Base-by-base conservation (phyloP, 306 rosid genomes). In the Sicyos baderoa region DNA sequence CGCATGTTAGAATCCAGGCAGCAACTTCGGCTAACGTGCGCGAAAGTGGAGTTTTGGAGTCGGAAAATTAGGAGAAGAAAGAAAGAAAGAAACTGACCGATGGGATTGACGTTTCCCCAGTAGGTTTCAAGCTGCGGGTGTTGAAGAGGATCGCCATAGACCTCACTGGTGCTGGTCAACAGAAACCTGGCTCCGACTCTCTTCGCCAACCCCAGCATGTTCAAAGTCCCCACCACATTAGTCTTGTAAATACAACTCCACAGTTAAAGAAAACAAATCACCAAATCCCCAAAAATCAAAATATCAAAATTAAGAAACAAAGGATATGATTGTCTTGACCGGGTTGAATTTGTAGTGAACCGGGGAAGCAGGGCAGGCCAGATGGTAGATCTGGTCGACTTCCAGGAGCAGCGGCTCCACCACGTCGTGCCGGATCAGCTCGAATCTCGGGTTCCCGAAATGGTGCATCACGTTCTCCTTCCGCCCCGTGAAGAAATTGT, bases 81-180 rank as follows among this genome's bases (percentile, higher is more conserved):
- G 12, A 21, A 27, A 7, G 40, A 2, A n/a, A 0, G 23, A 1
- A 52, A 79, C 88, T 4, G 0, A 93, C 99, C 99, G 67, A 93
- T 93, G 17, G 99, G 99, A 81, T 93, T 93, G 75, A 93, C 99
- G 86, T 93, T 93, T 76, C 99, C 99, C 99, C 99, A 93, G 76
- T 93, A 93, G 13, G 97, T 93, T 72, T 93, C 99, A 69, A 88
- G 90, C 85, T 93, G 99, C 61, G 99, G 99, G 23, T 93, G 99
- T 71, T 93, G 91, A 66, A 93, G 85, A 72, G 99, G 99, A 81
- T 93, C 99, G 7, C 99, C 99, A 72, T 93, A 93, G 27, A 93
- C 99, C 83, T 93, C 99, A 56, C 97, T 89, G 55, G 99, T 93
- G 77, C 99, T 93, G 1, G 99, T 93, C 22, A 93, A 75, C 84